These are phyloP conservation scores for Boletellus ananas DNA, from an alignment of 768 basidiomycete species.

Conservation along the genomic window DNA sequence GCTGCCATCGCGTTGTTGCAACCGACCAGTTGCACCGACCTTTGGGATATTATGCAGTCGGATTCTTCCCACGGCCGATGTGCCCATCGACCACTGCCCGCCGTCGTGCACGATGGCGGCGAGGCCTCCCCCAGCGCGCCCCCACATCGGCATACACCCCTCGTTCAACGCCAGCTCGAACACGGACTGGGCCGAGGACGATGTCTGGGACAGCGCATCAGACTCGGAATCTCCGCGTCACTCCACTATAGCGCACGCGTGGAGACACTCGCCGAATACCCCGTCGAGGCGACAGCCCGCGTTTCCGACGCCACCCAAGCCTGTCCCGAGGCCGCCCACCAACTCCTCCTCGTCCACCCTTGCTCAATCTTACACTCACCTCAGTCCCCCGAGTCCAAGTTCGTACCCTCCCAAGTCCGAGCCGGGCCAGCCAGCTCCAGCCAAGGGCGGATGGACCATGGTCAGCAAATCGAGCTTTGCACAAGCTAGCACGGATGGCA, in stretches of 20 bases:
- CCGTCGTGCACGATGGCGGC: slow-evolving; percentile 41
- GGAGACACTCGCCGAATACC: slow-evolving; percentile 33
- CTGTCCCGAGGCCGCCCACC: slow-evolving; percentile 45
- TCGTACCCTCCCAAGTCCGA: slow-evolving; percentile 66
- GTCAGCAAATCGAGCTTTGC: slow-evolving; percentile 45
- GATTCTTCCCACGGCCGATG: slow-evolving; percentile 9
- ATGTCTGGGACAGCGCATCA: slow-evolving; percentile 82
- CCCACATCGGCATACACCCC: slow-evolving; percentile 64
- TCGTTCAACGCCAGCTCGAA: slow-evolving; percentile 42
- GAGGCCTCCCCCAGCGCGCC: slow-evolving; percentile 68
- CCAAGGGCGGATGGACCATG: slow-evolving; percentile 75
- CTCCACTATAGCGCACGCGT: slow-evolving; percentile 46
- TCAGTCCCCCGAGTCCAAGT: slow-evolving; percentile 67
- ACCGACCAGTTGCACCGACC: slow-evolving; percentile 25
- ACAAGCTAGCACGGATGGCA: slow-evolving; percentile 23
- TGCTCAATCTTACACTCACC: slow-evolving; percentile 78
- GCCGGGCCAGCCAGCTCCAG: slow-evolving; percentile 34
- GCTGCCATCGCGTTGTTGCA: slow-evolving; percentile 19
- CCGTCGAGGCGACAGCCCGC: slow-evolving; percentile 28
- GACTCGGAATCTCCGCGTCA: slow-evolving; percentile 69
- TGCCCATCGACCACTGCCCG: slow-evolving; percentile 2
- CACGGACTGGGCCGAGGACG: slow-evolving; percentile 78
- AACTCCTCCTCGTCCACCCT: slow-evolving; percentile 64
- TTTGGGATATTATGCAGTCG: slow-evolving; percentile 14
- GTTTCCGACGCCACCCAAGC: slow-evolving; percentile 45